Base-by-base conservation (phyloP, 345 rosid species). In the Arabis hirsuta region DNA sequence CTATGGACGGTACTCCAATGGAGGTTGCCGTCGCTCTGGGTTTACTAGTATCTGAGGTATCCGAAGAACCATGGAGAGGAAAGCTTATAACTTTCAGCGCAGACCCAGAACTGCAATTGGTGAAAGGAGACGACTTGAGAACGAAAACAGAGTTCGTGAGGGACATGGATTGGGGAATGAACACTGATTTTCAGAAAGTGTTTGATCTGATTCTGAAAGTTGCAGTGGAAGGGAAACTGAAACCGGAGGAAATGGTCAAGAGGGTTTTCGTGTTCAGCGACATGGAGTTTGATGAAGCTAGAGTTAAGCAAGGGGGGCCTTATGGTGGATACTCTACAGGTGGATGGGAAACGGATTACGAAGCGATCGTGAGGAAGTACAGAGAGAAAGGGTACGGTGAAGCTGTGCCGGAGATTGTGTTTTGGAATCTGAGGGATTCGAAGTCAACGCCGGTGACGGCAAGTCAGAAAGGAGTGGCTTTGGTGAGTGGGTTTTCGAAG, bases 401-500 rank as follows among this genome's bases (percentile, higher is more conserved):
- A 0, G 85, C 6, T 2, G 78, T 86, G 10, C 93, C 90, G 13
- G 76, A 87, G 62, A 81, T 78, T 0, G 87, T 87, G 79, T 89
- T 87, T 39, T 89, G 93, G 96, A 87, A 87, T 60, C 46, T 86
- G 76, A 82, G 91, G 63, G 53, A 82, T 11, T 87, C 88, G 0
- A 78, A 8, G 10, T 72, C 87, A 1, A 88, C 86, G 0, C 88
- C 89, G 0, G 92, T 84, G 69, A 9, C 14, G 0, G 84, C 46
- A 8, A 55, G 10, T 0, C 73, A 85, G 65, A 74, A 78, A 13
- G 81, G 91, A 16, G 84, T 79, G 47, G 94, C 90, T 0, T 73
- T 86, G 62, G 90, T 88, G 26, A 83, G 87, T 71, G 92, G 92
- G 7, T 84, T 81, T 62, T 90, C 89, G 0, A 88, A 90, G 84